Percentiles rank a stretch among this genome's conserved stretches.
Evolutionary conservation across 2,329 filamentous ascomycete genomes (phyloP).

Genomic region (Microdochium bolleyi): DNA sequence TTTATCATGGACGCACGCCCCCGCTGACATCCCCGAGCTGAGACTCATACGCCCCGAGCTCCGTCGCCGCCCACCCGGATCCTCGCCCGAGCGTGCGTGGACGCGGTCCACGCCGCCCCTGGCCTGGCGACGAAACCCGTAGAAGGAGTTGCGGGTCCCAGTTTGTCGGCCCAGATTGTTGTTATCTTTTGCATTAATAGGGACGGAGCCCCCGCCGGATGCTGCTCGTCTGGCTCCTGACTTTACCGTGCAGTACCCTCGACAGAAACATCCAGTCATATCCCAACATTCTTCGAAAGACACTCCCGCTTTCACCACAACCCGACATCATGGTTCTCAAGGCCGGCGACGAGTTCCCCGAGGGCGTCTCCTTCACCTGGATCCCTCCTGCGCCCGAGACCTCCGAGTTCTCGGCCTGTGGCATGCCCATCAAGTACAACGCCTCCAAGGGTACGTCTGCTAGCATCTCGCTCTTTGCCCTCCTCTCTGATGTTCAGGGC

Average conservation of each 20-base stretch:
- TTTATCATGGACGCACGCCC: not conserved
- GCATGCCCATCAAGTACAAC: conserved; percentile 68
- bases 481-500: no score
- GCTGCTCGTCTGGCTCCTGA: not conserved
- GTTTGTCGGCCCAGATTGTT: not conserved
- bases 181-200: not conserved
- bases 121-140: not conserved
- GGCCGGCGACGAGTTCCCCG: conserved; percentile 76
- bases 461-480: not conserved
- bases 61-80: not conserved
- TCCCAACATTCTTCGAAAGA: not conserved
- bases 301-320: conserved; percentile 1
- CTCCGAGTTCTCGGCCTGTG: conserved; percentile 64
- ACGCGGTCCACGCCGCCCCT: no score
- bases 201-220: no score
- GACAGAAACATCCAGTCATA: not conserved
- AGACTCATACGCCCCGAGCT: not conserved
- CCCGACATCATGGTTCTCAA: conserved; percentile 50
- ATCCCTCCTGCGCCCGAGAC: conserved; percentile 67
- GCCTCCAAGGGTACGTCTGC: conserved; percentile 59
- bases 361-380: conserved; percentile 76
- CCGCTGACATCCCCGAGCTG: not conserved
- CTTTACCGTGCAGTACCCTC: not conserved
- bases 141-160: not conserved
- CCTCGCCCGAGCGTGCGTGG: not conserved